Base-by-base conservation (phyloP, 441 rosid genomes). In the Rhodomyrtus psidioides region DNA sequence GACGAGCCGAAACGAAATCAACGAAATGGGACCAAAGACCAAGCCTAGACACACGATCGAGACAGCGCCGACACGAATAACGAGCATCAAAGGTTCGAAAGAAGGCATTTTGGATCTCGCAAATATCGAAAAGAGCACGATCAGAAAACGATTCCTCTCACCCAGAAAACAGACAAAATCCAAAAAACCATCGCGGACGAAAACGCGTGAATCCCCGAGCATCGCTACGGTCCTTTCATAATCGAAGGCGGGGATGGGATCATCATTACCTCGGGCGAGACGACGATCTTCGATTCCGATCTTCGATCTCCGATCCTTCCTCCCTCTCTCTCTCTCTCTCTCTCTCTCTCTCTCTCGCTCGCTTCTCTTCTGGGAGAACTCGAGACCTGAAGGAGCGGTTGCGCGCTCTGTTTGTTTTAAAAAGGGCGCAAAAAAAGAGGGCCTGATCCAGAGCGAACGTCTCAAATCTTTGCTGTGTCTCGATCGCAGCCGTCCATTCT, bases 401-500 rank as follows among this genome's bases (percentile, higher is more conserved):
- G 86, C 94, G 91, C 93, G 93, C 93, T 88, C 90, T 85, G 87
- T 84, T 75, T 55, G 86, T 88, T 92, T 91, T 55, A 86, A 91
- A 91, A 84, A 30, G 85, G 84, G 84, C 46, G 83, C 74, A 85
- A 87, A 89, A 87, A 89, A 42, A 28, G 51, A 85, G 81, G 82
- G 42, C 12, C 21, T 57, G 88, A 91, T 90, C 87, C 91, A 46
- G 14, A 88, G 88, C 87, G 90, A 89, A 91, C 90, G 86, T 87
- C 82, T 88, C 87, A 82, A 85, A 91, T 87, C 88, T 89, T 86
- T 70, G 24, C 16, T 83, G 44, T 85, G 46, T 5, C 26, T 6
- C 57, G 42, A 92, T 93, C 94, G 24, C 58, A 88, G 82, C 93
- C 94, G 93, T 91, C 85, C 86, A 76, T 86, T 81, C 59, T 19